Base-by-base conservation (phyloP, 345 rosid species). In the Citrus reticulata region DNA sequence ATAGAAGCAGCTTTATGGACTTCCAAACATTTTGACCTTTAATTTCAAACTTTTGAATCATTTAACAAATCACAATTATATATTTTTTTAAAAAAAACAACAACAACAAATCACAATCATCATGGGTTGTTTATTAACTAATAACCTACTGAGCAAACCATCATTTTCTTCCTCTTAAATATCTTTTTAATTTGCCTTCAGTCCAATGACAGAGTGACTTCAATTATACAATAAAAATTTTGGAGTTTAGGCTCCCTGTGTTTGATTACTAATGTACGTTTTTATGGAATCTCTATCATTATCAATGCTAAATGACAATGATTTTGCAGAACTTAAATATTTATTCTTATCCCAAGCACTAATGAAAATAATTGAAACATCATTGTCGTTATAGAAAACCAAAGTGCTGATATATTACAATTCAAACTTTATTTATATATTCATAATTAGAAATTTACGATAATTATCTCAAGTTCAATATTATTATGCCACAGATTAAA, bases 321-420 rank as follows among this genome's bases (percentile, higher is more conserved):
- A 49, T 70, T 49, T 16, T 54, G 19, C 74, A 51, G 9, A 17
- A 70, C 6, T 54, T 19, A 17, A 20, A 46, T 9, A 46, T 13
- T 46, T 46, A 46, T 46, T 16, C 51, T 46, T 46, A 46, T 46
- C 32, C 10, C 63, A 30, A 42, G 39, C 35, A 60, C 30, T 29
- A 74, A 74, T 61, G 58, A 42, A 61, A 74, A 54, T 27, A 74
- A 74, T 62, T 62, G 77, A 74, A 74, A 62, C 77, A 46, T 74
- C 60, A 6, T 27, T 62, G 16, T 74, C 51, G 5, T 3, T 46
- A 13, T 46, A 46, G 51, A 46, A 46, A 46, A 46, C 1, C 17
- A 37, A 37, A 7, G 40, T 6, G 2, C 1, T 10, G 0, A 11
- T 46, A 46, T 46, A 46, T 11, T 46, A 3, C 16, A 46, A 46